Evolutionary conservation across 345 rosid species (phyloP).

Genomic region (Dipteronia dyeriana): DNA sequence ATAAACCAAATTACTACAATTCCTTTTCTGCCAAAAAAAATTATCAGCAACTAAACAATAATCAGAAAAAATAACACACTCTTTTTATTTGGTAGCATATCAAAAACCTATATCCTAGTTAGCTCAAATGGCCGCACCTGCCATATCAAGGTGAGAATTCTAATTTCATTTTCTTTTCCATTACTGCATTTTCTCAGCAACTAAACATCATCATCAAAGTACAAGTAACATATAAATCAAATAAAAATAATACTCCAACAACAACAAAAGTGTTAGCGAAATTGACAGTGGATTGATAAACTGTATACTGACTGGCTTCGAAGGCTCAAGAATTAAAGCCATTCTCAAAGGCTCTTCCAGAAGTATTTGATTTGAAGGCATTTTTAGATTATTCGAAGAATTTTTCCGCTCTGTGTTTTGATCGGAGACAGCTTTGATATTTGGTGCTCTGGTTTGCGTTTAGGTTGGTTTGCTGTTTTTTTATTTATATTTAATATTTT

Average conservation of each 20-base stretch:
- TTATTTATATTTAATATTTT: too few species aligned
- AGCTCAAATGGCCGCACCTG: background rate
- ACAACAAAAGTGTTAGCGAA: background rate
- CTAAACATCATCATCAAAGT: slow-evolving; percentile 9
- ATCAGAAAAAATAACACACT: background rate
- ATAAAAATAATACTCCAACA: background rate
- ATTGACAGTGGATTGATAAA: background rate
- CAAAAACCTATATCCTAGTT: background rate
- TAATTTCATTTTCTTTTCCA: background rate
- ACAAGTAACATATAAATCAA: background rate
- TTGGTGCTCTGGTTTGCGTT: too few species aligned
- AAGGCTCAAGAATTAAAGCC: slow-evolving; percentile 72
- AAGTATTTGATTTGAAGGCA: slow-evolving; percentile 46
- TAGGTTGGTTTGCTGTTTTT: background rate
- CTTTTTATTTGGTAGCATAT: background rate
- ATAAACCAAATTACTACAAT: background rate
- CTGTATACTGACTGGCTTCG: slow-evolving; percentile 43
- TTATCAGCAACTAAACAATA: slow-evolving; percentile 8
- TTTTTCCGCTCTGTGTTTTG: background rate
- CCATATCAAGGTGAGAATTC: background rate
- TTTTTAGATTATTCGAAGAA: slow-evolving; percentile 14
- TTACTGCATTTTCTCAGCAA: slow-evolving; percentile 17
- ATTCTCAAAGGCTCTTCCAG: slow-evolving; percentile 66
- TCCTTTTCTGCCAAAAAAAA: background rate
- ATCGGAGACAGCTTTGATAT: background rate